Evolutionary conservation across 352 stramenopile genomes (phyloP), one percentile per base, ranked within the genome.

Genomic region (Lagenidium giganteum): DNA sequence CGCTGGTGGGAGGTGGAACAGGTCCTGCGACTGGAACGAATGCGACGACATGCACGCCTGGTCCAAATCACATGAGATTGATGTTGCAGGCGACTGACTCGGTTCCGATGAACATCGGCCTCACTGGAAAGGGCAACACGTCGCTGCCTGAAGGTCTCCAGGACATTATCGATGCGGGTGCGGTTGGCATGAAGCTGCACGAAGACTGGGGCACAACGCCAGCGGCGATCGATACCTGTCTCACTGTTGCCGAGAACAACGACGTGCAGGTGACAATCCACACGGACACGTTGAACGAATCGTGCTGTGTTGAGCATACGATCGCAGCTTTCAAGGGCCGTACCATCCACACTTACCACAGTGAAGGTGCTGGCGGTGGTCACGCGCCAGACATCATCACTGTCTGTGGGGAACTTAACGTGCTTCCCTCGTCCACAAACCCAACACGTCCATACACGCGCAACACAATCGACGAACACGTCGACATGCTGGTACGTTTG

Each of bases 141-240:
- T 82, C 83, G 34, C 68, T 93, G 36, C 67, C 84, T 13, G 48
- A 67, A 31, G 88, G 85, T 5, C 67, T 98, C 4, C 65, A 93
- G 32, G 93, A 97, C 47, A 88, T 93, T 16, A 83, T 98, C 26
- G 63, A 89, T 42, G 79, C 85, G 6, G 95, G 94, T 43, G 95
- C 90, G 7, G 71, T 95, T 16, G 95, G 95, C 3, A 89, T 98
- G 61, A 99, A 99, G 65, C 71, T 99, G 13, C 95, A 99, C 59
- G 95, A 99, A 67, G 95, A 99, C 70, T 99, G 92, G 91, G 95
- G 95, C 24, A 99, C 95, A 4, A 99, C 95, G 21, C 95, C 95
- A 4, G 84, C 83, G 4, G 78, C 93, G 4, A 99, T 99, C 61
- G 90, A 98, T 65, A 81, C 73, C 22, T 97, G 88, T 32, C 72